Evolutionary conservation across 2,329 filamentous ascomycete species (phyloP), one percentile per base, ranked within the genome.

Genomic region (Botryotinia calthae): DNA sequence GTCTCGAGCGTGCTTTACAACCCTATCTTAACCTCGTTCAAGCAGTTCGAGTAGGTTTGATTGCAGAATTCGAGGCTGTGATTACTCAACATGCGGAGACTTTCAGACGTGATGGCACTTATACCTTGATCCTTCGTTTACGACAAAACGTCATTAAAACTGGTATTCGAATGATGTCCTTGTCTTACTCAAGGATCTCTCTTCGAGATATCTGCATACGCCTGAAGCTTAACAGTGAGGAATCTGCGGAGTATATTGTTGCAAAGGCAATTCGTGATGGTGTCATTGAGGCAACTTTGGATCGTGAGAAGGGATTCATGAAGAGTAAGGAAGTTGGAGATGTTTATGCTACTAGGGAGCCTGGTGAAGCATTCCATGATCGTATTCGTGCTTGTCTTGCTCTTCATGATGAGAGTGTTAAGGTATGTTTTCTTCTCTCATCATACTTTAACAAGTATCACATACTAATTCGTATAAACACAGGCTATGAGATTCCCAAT

Each of bases 131-230:
- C 79, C 88, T 98, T 76, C 95, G 96, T 75, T 87, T 99, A 75
- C 91, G 96, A 78, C 96, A 99, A 84, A 99, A 99, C 81, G 96
- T 99, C 81, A 98, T 99, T 89, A 97, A 97, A 87, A 99, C 96
- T 5, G 96, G 96, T 77, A 97, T 99, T 76, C 94, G 96, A 78
- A 98, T 98, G 94, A 97, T 99, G 89, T 98, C 95, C 58, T 87
- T 99, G 76, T 97, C 95, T 31, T 99, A 99, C 86, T 97, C 95
- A 74, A 93, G 95, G 75, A 99, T 99, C 80, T 98, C 95, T 1
- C 88, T 99, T 72, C 92, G 96, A 73, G 96, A 99, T 81, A 99
- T 99, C 78, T 99, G 96, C 85, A 94, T 98, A 73, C 93, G 96
- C 65, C 87, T 99, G 68, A 94, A 97, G 70, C 87, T 99, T 16